Evolutionary conservation across 2,329 filamentous ascomycete species (phyloP), one percentile per base, ranked within the genome.

Genomic region (Aspergillus costaricaensis): DNA sequence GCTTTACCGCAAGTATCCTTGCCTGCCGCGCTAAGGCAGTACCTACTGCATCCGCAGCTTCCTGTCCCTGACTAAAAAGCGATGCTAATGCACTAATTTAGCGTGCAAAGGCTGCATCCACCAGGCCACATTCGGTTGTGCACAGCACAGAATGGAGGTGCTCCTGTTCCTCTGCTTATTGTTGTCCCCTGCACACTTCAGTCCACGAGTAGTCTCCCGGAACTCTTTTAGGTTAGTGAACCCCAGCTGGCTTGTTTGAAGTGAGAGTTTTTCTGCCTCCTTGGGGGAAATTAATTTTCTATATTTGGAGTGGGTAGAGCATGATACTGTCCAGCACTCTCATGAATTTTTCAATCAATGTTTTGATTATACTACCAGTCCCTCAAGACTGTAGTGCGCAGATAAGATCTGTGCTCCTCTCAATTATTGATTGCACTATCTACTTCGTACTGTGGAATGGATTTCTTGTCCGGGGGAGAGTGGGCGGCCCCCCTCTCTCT

Each of bases 51-150:
- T 32, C 53, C 56, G 36, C 48, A 53, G 38, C 49, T 58, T 52
- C 51, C 44, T 54, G 56, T 53, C 39, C 27, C 56, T 58, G 56
- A 58, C 56, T 58, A 53, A 53, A 36, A 38, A 23, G 36, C 48
- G 32, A 50, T 17, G 49, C 49, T 58, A 58, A 17, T 23, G 32
- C 19, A 58, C 15, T 43, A 32, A n/a, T 30, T 32, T 36, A 47
- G 43, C 56, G 43, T 27, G 25, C 39, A 47, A 55, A 36, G 36
- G 12, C 53, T 27, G 53, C 53, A 44, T 39, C 39, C 23, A 27
- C 52, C 38, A 19, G 27, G 38, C 41, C n/a, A 44, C 30, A 19
- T 19, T 36, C 36, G 53, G 43, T 19, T 32, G 43, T 55, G 53
- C 53, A 36, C 36, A 55, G 47, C 32, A 15, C 32, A 36, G 32